These are phyloP conservation scores for Helianthus tuberosus DNA, from an alignment of 129 eudicot genomes.

Conservation along the genomic window DNA sequence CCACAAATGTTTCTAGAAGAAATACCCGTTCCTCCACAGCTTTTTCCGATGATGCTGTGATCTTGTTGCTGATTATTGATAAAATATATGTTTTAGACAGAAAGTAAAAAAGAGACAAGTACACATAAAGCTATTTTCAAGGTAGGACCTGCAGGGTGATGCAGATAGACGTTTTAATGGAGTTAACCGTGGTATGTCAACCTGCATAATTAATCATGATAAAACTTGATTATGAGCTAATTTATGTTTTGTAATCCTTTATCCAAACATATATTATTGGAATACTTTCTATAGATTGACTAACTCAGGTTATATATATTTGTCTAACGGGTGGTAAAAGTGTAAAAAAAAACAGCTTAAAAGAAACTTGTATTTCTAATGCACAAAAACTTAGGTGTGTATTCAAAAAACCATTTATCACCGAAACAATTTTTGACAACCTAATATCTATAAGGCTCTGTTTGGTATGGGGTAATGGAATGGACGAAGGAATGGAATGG, in stretches of 20 bases:
- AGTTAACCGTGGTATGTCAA: conserved; percentile 32
- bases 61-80: conserved; percentile 44
- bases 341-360: background rate
- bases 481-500: too few relatives aligned
- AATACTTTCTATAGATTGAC: background rate
- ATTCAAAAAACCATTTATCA: background rate
- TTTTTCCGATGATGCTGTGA: conserved; percentile 32
- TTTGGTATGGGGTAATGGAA: too few relatives aligned
- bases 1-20: conserved; percentile 13
- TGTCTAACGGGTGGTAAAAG: background rate
- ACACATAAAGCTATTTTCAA: conserved; percentile 7
- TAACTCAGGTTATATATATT: background rate
- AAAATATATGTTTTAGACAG: conserved; percentile 8
- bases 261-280: background rate
- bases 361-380: background rate
- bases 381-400: background rate
- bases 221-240: conserved; percentile 9
- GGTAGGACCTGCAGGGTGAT: conserved; percentile 64
- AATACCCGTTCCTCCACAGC: conserved; percentile 46
- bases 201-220: conserved; percentile 43
- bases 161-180: conserved; percentile 61
- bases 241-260: conserved; percentile 5
- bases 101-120: background rate
- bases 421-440: background rate
- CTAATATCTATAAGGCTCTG: background rate